phyloP scores from a whole-genome alignment of 805 yeast genomes.

The Candida nemodendra region DNA sequence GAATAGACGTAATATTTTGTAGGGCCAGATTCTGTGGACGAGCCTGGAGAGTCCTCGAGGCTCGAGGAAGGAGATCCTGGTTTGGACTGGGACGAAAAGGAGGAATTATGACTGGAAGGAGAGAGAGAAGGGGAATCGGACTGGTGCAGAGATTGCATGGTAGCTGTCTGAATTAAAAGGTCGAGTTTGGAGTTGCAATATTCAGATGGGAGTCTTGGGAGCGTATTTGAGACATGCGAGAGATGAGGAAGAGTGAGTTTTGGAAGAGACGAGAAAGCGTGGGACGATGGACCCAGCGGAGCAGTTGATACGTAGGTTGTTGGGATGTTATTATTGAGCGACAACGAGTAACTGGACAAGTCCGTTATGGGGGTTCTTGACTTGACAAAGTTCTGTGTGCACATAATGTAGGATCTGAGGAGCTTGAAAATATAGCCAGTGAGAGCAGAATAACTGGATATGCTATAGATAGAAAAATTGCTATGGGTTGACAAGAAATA shows the following conservation, averaged over 20 bases:
- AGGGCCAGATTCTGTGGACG: background rate
- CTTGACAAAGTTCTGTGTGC: slow-evolving; percentile 27
- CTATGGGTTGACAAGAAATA: too few species aligned
- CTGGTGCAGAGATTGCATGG: slow-evolving; percentile 14
- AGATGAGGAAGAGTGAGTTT: slow-evolving; percentile 9
- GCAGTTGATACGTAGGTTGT: slow-evolving; percentile 20
- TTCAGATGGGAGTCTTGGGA: slow-evolving; percentile 3
- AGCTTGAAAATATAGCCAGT: background rate
- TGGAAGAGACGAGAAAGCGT: slow-evolving; percentile 14
- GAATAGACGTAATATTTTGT: slow-evolving; percentile 9
- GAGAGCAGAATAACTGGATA: too few species aligned
- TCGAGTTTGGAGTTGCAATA: slow-evolving; percentile 25
- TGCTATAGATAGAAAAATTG: too few species aligned
- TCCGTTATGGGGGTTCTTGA: slow-evolving; percentile 30
- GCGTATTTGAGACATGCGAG: slow-evolving; percentile 3
- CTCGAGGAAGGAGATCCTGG: background rate
- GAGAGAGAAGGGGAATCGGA: background rate
- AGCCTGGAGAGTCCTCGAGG: background rate
- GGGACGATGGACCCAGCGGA: slow-evolving; percentile 13
- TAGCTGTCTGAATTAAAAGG: slow-evolving; percentile 32
- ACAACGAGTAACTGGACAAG: slow-evolving; percentile 30
- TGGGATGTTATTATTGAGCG: slow-evolving; percentile 30
- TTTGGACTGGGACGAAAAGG: background rate
- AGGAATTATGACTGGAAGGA: background rate
- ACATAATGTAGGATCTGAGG: slow-evolving; percentile 13